Evolutionary conservation across 2,329 filamentous ascomycete genomes (phyloP).

Genomic region (Lecanicillium sp.): DNA sequence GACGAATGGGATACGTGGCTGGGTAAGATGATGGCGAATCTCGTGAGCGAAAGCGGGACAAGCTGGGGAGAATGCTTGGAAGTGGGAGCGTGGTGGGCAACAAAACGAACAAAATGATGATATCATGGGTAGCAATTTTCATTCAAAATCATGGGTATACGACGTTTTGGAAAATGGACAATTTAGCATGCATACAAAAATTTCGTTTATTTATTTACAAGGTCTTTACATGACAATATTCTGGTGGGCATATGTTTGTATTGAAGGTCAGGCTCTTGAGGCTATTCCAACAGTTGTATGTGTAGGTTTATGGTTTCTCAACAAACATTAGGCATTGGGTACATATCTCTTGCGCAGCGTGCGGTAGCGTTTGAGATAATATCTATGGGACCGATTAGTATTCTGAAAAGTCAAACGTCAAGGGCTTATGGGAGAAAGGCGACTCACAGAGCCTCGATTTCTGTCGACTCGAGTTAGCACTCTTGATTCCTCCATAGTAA

Average conservation of each 20-base stretch:
- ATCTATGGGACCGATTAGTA: slow-evolving; percentile 40
- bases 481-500: background rate
- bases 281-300: slow-evolving; percentile 8
- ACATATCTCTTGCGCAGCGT: slow-evolving; percentile 76
- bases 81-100: slow-evolving; percentile 81
- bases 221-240: too few species aligned
- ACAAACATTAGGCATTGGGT: slow-evolving; percentile 21
- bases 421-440: too few species aligned
- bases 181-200: background rate
- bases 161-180: background rate
- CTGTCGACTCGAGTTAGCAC: slow-evolving; percentile 34
- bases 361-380: slow-evolving; percentile 88
- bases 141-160: background rate
- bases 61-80: slow-evolving; percentile 80
- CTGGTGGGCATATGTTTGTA: too few species aligned
- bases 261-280: slow-evolving; percentile 3
- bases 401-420: too few species aligned
- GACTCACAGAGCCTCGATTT: slow-evolving; percentile 85
- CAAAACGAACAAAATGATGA: slow-evolving; percentile 45
- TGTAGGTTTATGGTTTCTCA: slow-evolving; percentile 9
- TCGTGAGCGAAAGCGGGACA: slow-evolving; percentile 71
- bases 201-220: background rate
- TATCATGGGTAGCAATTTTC: background rate
- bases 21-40: slow-evolving; percentile 75
- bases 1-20: slow-evolving; percentile 93